Percentiles rank a stretch among this genome's conserved stretches.
phyloP scores from a whole-genome alignment of 176 grass and related monocot genomes.

The Microstegium vimineum region DNA sequence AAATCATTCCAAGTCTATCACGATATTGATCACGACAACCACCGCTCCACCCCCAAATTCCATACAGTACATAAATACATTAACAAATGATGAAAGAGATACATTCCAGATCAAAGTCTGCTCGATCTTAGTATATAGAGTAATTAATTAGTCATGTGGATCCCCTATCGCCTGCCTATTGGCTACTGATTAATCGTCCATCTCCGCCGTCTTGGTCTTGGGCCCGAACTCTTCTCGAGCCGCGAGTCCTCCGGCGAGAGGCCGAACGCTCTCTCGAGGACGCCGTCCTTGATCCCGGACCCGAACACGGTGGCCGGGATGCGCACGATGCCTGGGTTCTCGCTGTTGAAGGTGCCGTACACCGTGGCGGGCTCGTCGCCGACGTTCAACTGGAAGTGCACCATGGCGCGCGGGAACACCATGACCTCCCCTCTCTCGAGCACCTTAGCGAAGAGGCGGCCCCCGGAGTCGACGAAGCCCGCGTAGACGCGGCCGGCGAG shows the following conservation, averaged over 20 bases:
- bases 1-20: not conserved
- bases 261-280: constrained; percentile 71
- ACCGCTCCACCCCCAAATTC: not conserved
- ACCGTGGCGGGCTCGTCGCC: constrained; percentile 53
- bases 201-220: constrained; percentile 36
- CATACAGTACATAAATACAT: not conserved
- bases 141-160: constrained; percentile 6
- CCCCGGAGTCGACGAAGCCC: constrained; percentile 67
- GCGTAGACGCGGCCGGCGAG: constrained; percentile 60
- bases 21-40: not conserved
- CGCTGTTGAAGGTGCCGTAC: constrained; percentile 71
- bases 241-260: constrained; percentile 39
- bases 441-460: constrained; percentile 66
- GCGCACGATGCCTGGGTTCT: constrained; percentile 75
- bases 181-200: constrained; percentile 13
- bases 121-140: not conserved
- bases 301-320: constrained; percentile 66
- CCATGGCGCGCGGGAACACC: constrained; percentile 69
- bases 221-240: constrained; percentile 64
- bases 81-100: constrained; percentile 16
- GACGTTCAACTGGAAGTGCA: constrained; percentile 89
- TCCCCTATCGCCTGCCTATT: too few species aligned
- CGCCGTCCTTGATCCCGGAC: constrained; percentile 48
- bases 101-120: not conserved
- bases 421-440: constrained; percentile 71